Evolutionary conservation across 192 early-diverging fungal species (phyloP).

Genomic region (Linnemannia hyalina): DNA sequence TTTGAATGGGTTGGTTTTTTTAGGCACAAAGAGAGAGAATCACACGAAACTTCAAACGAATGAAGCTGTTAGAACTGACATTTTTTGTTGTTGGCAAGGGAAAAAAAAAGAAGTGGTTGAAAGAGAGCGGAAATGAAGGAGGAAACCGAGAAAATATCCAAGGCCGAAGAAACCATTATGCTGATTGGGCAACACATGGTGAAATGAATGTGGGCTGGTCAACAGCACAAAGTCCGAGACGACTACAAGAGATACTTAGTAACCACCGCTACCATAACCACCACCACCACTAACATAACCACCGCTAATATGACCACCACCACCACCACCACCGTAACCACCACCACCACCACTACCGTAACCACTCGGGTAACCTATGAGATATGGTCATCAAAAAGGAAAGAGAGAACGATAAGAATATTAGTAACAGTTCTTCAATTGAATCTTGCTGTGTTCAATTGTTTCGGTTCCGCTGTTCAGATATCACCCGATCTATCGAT

Average conservation of each 20-base stretch:
- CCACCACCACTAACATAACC: no score
- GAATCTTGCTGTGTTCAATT: no score
- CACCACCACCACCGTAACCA: no score
- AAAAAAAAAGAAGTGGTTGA: background rate
- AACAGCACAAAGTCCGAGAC: background rate
- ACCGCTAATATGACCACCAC: constrained; percentile 4
- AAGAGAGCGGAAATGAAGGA: background rate
- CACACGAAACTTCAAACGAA: background rate
- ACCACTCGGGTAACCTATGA: background rate
- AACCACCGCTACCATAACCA: no score
- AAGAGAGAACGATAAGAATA: background rate
- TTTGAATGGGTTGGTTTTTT: background rate
- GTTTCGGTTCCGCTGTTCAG: background rate
- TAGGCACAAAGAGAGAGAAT: constrained; percentile 12
- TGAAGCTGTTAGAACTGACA: constrained; percentile 4
- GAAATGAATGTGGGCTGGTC: background rate
- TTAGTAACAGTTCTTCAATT: no score
- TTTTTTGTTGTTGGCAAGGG: constrained; percentile 7
- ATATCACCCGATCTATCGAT: background rate
- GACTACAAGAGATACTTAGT: constrained; percentile 1
- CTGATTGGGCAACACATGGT: background rate
- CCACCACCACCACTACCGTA: no score
- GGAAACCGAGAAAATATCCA: background rate
- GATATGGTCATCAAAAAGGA: background rate
- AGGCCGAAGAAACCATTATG: background rate